Conservation (phyloP, 2,329 filamentous ascomycete species). For the Pseudohalonectria lignicola region DNA sequence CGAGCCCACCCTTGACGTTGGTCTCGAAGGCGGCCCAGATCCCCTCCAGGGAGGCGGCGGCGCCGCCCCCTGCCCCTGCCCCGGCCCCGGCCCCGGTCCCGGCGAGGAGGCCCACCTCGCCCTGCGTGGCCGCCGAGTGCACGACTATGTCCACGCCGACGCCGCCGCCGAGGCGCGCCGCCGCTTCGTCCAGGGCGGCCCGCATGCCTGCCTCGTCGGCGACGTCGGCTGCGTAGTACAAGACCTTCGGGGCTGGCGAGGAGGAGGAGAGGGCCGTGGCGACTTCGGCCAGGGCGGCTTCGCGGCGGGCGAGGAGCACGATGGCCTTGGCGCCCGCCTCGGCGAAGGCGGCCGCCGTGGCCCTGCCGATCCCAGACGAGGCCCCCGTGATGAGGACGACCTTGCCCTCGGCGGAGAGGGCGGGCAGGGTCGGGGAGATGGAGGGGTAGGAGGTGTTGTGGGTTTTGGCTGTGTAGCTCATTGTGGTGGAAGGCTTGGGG, state of each 20-base stretch:
- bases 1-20: conserved; percentile 18
- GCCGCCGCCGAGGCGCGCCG: neutral
- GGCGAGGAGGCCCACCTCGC: too few species aligned
- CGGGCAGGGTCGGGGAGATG: conserved; percentile 9
- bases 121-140: neutral
- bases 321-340: neutral
- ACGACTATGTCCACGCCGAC: neutral
- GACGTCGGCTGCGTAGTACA: neutral
- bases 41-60: neutral
- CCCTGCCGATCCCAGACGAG: conserved; percentile 13
- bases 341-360: conserved; percentile 13
- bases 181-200: neutral
- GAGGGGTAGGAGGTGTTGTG: conserved; percentile 20
- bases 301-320: neutral
- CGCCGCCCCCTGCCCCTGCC: too few species aligned
- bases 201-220: neutral
- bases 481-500: too few species aligned
- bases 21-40: conserved; percentile 13
- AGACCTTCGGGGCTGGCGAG: neutral
- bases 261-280: too few species aligned
- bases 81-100: too few species aligned
- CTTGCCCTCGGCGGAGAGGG: conserved; percentile 8
- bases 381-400: conserved; percentile 16
- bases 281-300: too few species aligned
- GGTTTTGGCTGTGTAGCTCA: conserved; percentile 7